These are phyloP conservation scores for Yamadazyma scolyti DNA, from an alignment of 805 yeast species.

Conservation along the genomic window DNA sequence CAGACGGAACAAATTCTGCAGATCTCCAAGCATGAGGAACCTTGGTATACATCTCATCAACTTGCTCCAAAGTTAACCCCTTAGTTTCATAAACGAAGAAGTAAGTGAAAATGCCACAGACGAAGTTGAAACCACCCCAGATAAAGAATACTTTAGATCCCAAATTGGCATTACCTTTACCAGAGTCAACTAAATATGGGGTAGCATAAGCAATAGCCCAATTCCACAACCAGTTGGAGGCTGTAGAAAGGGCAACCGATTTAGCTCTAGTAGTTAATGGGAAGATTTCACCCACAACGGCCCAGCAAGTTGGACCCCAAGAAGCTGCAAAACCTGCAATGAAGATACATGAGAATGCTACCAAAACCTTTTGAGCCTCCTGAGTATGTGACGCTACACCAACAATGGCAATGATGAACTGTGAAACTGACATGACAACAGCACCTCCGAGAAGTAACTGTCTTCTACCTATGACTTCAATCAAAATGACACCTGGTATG, in stretches of 20 bases:
- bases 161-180: slow-evolving; percentile 36
- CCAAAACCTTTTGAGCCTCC: slow-evolving; percentile 28
- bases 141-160: slow-evolving; percentile 40
- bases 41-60: slow-evolving; percentile 35
- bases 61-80: slow-evolving; percentile 40
- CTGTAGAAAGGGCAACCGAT: slow-evolving; percentile 36
- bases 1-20: slow-evolving; percentile 25
- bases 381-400: slow-evolving; percentile 35
- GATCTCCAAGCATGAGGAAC: slow-evolving; percentile 34
- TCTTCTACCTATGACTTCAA: slow-evolving; percentile 58
- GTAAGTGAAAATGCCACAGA: slow-evolving; percentile 31
- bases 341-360: slow-evolving; percentile 37
- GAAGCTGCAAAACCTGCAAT: slow-evolving; percentile 39
- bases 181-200: slow-evolving; percentile 39
- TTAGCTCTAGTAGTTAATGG: slow-evolving; percentile 37
- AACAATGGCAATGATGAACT: slow-evolving; percentile 43
- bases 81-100: slow-evolving; percentile 36
- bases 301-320: slow-evolving; percentile 43
- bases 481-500: slow-evolving; percentile 31
- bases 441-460: slow-evolving; percentile 59
- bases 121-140: slow-evolving; percentile 39
- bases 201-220: slow-evolving; percentile 40
- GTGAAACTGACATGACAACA: slow-evolving; percentile 57
- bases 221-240: slow-evolving; percentile 41
- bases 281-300: slow-evolving; percentile 34